A percentile compares a stretch with the other conserved stretches of the same genome.
These are phyloP conservation scores for Antrodiella citrinella DNA, from an alignment of 768 basidiomycete genomes.

Conservation along the genomic window DNA sequence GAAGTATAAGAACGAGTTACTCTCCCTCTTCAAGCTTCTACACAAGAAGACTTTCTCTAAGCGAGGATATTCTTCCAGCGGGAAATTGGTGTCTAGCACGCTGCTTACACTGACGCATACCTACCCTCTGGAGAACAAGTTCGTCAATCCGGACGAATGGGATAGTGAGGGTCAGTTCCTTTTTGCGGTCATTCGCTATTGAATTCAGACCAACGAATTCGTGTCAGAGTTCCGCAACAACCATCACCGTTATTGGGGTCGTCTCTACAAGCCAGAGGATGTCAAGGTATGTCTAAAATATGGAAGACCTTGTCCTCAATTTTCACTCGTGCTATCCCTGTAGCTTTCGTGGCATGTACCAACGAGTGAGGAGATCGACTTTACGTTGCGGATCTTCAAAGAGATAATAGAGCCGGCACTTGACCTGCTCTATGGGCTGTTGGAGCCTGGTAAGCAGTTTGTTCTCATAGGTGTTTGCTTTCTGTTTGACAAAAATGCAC, in stretches of 20 bases:
- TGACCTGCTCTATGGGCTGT: slow-evolving; percentile 42
- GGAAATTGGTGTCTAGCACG: slow-evolving; percentile 65
- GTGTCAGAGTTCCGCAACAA: slow-evolving; percentile 54
- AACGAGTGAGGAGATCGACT: slow-evolving; percentile 58
- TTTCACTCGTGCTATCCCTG: not conserved
- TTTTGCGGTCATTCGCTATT: not conserved
- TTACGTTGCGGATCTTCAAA: slow-evolving; percentile 61
- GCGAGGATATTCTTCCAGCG: slow-evolving; percentile 75
- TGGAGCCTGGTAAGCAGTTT: slow-evolving; percentile 38
- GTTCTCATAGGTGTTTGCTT: slow-evolving; percentile 7
- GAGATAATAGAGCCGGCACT: slow-evolving; percentile 62
- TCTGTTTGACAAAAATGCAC: not conserved
- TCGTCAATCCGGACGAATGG: slow-evolving; percentile 76
- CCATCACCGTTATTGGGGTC: slow-evolving; percentile 77
- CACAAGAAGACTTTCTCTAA: slow-evolving; percentile 70
- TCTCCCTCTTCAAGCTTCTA: slow-evolving; percentile 53
- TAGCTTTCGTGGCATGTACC: slow-evolving; percentile 80
- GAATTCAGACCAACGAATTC: not conserved
- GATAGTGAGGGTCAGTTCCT: slow-evolving; percentile 47
- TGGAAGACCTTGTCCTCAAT: not conserved
- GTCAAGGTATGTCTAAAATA: slow-evolving; percentile 45
- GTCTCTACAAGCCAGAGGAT: slow-evolving; percentile 60
- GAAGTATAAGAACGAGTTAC: slow-evolving; percentile 51
- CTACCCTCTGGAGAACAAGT: slow-evolving; percentile 74
- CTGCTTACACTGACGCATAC: slow-evolving; percentile 72